Conservation (phyloP, 805 yeast species). For the Candida tallmaniae region DNA sequence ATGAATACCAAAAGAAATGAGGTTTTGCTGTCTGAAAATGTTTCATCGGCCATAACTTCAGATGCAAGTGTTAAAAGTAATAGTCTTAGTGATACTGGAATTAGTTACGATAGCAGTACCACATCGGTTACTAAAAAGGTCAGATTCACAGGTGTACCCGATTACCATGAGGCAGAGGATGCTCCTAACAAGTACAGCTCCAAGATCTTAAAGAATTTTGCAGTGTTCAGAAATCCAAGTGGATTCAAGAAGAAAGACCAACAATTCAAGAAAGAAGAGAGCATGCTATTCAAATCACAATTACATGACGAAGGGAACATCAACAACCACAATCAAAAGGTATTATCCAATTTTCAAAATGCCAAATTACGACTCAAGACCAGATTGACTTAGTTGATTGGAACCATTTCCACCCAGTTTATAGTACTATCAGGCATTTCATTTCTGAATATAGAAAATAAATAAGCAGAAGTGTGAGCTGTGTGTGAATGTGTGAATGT, state of each 20-base stretch:
- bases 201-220: constrained; percentile 35
- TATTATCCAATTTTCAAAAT: constrained; percentile 3
- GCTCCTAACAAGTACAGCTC: constrained; percentile 43
- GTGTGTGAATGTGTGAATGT: too few species aligned
- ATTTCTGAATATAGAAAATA: too few species aligned
- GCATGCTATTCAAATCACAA: constrained; percentile 24
- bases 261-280: constrained; percentile 36
- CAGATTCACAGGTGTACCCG: constrained; percentile 49
- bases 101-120: not conserved
- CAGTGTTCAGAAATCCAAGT: constrained; percentile 25
- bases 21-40: constrained; percentile 5
- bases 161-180: constrained; percentile 50
- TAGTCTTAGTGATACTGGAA: not conserved
- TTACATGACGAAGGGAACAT: constrained; percentile 1
- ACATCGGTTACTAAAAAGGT: constrained; percentile 34
- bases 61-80: not conserved
- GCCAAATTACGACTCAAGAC: constrained; percentile 6
- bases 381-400: constrained; percentile 2
- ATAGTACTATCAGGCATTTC: too few species aligned
- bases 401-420: too few species aligned
- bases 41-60: not conserved
- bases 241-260: constrained; percentile 32
- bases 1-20: constrained; percentile 30
- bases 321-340: not conserved
- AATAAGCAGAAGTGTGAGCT: too few species aligned